phyloP scores from a whole-genome alignment of 257 asterid species.

The Solanum dulcamara region DNA sequence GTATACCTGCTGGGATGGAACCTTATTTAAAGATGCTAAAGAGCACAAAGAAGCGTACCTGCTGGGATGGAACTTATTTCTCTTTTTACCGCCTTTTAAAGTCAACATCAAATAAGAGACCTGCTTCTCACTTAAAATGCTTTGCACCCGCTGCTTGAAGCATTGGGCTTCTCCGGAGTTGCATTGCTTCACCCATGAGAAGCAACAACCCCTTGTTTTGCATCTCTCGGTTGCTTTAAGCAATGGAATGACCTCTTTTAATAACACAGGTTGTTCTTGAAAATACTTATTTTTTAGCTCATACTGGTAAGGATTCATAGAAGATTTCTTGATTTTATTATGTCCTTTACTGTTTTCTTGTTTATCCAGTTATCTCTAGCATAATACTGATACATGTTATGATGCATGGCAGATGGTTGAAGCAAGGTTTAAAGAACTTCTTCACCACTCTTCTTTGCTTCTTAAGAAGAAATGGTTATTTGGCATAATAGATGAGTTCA shows the following conservation, averaged over 20 bases:
- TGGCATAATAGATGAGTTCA: slow-evolving; percentile 85
- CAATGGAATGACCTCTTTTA: not conserved
- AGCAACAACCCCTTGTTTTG: not conserved
- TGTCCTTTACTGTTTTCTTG: not conserved
- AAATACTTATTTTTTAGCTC: not conserved
- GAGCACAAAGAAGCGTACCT: not conserved
- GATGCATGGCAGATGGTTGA: slow-evolving; percentile 74
- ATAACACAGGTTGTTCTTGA: not conserved
- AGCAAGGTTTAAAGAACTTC: slow-evolving; percentile 60
- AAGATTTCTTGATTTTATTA: not conserved
- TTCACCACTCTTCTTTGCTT: slow-evolving; percentile 64
- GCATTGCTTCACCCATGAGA: not conserved
- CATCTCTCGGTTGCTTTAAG: not conserved
- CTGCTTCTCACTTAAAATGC: not conserved
- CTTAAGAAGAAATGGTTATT: slow-evolving; percentile 91
- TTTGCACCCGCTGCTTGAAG: not conserved
- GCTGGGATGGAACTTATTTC: not conserved
- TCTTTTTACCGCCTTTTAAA: not conserved
- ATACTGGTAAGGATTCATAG: not conserved
- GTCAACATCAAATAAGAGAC: not conserved
- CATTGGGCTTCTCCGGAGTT: not conserved
- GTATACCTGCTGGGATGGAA: not conserved
- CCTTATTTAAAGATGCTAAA: not conserved
- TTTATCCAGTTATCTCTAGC: not conserved
- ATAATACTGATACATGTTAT: not conserved